These are phyloP conservation scores for Lipomyces orientalis DNA, from an alignment of 805 yeast species.

Conservation along the genomic window DNA sequence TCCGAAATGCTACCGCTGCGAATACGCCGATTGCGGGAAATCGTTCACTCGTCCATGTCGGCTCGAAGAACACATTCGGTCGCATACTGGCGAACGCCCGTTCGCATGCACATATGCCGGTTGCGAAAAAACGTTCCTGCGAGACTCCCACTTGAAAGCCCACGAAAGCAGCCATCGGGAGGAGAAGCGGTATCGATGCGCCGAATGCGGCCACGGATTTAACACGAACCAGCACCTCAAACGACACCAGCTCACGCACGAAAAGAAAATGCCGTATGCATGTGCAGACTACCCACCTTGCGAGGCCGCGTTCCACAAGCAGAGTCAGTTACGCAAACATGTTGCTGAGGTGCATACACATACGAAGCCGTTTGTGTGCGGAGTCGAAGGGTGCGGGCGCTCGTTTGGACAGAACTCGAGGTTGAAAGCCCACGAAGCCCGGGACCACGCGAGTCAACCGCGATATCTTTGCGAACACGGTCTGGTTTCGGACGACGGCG, in stretches of 20 bases:
- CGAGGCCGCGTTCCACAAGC: constrained; percentile 69
- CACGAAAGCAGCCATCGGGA: constrained; percentile 55
- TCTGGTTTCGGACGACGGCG: constrained; percentile 48
- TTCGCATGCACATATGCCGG: constrained; percentile 60
- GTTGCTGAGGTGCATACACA: constrained; percentile 63
- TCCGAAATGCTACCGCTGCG: constrained; percentile 68
- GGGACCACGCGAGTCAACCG: constrained; percentile 57
- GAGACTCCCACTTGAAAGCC: constrained; percentile 80
- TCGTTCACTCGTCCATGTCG: constrained; percentile 81
- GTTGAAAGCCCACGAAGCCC: constrained; percentile 67
- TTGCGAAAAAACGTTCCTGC: constrained; percentile 69
- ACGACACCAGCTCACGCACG: constrained; percentile 84
- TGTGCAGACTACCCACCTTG: constrained; percentile 68
- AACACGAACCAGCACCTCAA: constrained; percentile 78
- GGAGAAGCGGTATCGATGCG: constrained; percentile 47
- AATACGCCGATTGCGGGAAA: constrained; percentile 69
- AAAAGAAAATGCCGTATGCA: constrained; percentile 55
- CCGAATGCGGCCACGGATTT: constrained; percentile 80
- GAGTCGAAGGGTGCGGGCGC: constrained; percentile 68
- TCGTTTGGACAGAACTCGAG: constrained; percentile 67
- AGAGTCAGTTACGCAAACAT: constrained; percentile 78
- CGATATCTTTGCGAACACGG: constrained; percentile 37
- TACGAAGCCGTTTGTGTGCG: constrained; percentile 51
- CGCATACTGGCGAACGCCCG: constrained; percentile 81
- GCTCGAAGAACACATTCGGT: constrained; percentile 76